phyloP scores from a whole-genome alignment of 352 stramenopile genomes.

The Aphanomyces euteiches region DNA sequence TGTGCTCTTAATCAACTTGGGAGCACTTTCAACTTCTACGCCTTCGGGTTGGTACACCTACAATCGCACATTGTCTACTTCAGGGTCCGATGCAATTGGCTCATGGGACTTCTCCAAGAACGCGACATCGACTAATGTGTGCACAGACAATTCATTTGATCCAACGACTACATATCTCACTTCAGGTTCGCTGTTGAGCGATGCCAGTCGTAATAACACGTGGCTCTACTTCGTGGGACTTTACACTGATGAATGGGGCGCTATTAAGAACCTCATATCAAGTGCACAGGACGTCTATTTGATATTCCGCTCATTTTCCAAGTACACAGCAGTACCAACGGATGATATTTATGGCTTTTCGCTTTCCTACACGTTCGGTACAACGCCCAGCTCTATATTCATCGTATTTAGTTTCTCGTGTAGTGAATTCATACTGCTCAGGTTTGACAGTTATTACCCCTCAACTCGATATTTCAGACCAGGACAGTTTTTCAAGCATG shows the following conservation, averaged over 20 bases:
- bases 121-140: background rate
- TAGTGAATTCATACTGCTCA: conserved; percentile 23
- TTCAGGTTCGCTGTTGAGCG: conserved; percentile 18
- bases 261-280: conserved; percentile 8
- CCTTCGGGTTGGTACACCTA: conserved; percentile 14
- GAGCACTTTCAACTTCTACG: background rate
- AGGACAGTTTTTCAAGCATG: background rate
- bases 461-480: background rate
- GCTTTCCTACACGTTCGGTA: conserved; percentile 24
- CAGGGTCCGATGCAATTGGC: conserved; percentile 3
- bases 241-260: background rate
- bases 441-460: conserved; percentile 8
- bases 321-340: too few relatives aligned
- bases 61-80: background rate
- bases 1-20: conserved; percentile 25
- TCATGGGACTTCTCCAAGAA: conserved; percentile 5
- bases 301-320: conserved; percentile 20
- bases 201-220: background rate
- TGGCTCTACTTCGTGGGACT: conserved; percentile 21
- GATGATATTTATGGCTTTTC: conserved; percentile 20
- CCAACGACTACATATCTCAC: background rate
- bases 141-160: conserved; percentile 28
- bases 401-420: background rate
- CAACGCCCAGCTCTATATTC: background rate
- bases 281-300: conserved; percentile 24